Base-by-base conservation (phyloP, 345 rosid genomes). In the Corchorus olitorius region DNA sequence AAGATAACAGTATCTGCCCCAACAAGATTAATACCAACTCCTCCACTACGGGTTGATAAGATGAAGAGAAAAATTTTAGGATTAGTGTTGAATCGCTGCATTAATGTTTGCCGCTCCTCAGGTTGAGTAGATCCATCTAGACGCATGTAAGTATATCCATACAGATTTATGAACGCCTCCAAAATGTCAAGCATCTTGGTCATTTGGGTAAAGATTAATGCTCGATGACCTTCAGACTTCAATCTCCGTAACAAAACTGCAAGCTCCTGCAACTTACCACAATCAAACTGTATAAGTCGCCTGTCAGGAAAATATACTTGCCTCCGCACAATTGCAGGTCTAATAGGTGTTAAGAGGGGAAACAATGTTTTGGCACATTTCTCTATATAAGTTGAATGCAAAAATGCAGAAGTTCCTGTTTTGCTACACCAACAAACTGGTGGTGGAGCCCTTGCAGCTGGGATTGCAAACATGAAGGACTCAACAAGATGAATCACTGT, bases 1-100 rank as follows among this genome's bases (percentile, higher is more conserved):
- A 97, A 97, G 63, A 97, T 97, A 69, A 97, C 99, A 15, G 99
- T 97, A 88, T 97, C 99, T 64, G 99, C 99, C 72, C 99, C 99
- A 60, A 97, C 97, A 82, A 97, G 93, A 83, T 97, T 97, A 75
- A 97, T 92, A 80, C 98, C 99, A 79, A 97, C 98, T 22, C 99
- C 99, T 59, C 99, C 99, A 81, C 99, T 97, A 75, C 99, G 97
- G 68, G 99, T 97, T 65, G 99, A 97, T 85, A 97, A 85, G 73
- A 97, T 97, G 79, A 97, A 97, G 74, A 97, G 97, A 82, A 97
- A 97, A 70, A 91, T 87, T 83, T 97, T 97, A 83, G 98, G 98
- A 83, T 94, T 97, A 70, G 99, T 92, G 80, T 97, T 97, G 78
- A 97, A 97, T 60, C 99, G 93, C 88, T 97, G 99, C 99, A 97